Conservation (phyloP, 345 rosid genomes). For the Raphanus sativus region DNA sequence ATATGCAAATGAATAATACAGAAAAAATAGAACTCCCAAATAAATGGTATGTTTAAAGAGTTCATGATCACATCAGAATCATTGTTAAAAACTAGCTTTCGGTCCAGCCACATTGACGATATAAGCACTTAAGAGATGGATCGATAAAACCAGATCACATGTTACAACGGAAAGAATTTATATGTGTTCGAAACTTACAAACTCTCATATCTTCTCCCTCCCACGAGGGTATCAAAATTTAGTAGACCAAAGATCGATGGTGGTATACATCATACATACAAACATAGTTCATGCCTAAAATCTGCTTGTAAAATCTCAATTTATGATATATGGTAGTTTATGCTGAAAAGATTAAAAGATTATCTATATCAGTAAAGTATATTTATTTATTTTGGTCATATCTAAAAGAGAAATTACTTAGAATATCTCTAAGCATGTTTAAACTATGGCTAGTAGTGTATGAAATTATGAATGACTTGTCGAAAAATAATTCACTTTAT, state of each 20-base stretch:
- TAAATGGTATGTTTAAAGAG: not conserved
- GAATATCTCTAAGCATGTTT: too few relatives aligned
- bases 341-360: too few relatives aligned
- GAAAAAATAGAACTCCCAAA: not conserved
- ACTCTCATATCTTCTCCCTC: constrained; percentile 5
- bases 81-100: constrained; percentile 12
- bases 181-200: not conserved
- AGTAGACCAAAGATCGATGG: constrained; percentile 8
- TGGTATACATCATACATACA: not conserved
- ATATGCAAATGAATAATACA: constrained; percentile 21
- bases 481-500: too few relatives aligned
- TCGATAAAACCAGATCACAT: constrained; percentile 8
- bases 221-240: constrained; percentile 1
- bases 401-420: too few relatives aligned
- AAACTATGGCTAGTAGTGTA: not conserved
- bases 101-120: constrained; percentile 23
- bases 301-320: too few relatives aligned
- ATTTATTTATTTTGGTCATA: too few relatives aligned
- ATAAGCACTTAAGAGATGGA: not conserved
- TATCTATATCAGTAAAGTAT: too few relatives aligned
- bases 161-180: constrained; percentile 2
- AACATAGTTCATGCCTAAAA: too few relatives aligned
- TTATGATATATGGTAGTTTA: too few relatives aligned
- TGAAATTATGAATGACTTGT: too few relatives aligned
- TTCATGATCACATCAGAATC: constrained; percentile 16